Conservation (phyloP, 75 land plant genomes). For the Gnetum montanum region DNA sequence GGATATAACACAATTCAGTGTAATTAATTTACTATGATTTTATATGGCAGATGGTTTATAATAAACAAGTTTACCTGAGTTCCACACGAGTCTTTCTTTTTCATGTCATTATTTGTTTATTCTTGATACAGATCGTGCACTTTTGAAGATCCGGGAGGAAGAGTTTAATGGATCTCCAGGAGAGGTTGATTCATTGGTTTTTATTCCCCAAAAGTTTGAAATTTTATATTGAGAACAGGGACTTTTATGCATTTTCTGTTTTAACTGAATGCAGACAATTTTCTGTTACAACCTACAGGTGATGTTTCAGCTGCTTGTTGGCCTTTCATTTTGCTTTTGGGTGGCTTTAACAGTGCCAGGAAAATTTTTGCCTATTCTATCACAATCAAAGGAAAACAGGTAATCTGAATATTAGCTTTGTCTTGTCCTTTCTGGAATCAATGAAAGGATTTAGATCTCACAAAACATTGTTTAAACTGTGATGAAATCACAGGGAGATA, state of each 20-base stretch:
- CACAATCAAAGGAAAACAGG: conserved; percentile 89
- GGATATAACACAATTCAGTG: conserved; percentile 59
- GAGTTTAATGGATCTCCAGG: conserved; percentile 69
- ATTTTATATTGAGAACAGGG: not conserved
- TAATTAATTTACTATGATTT: conserved; percentile 8
- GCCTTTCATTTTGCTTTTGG: conserved; percentile 68
- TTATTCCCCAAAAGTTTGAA: conserved; percentile 1
- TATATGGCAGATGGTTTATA: too few relatives aligned
- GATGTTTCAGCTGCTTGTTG: conserved; percentile 49
- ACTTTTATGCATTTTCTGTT: not conserved
- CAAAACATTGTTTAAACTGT: too few relatives aligned
- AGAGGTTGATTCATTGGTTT: conserved; percentile 27
- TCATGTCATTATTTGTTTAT: too few relatives aligned
- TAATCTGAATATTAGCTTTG: too few relatives aligned
- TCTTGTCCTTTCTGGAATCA: conserved; percentile 5
- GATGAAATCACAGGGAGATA: too few relatives aligned
- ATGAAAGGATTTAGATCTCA: too few relatives aligned
- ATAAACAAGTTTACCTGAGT: too few relatives aligned
- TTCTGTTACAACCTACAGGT: conserved; percentile 39
- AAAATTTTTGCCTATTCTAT: conserved; percentile 57
- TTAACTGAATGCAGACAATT: too few relatives aligned
- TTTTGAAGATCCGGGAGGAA: conserved; percentile 85
- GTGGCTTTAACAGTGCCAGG: conserved; percentile 81
- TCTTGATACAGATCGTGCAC: conserved; percentile 75
- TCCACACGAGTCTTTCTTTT: too few relatives aligned